phyloP scores from a whole-genome alignment of 495 filamentous ascomycete species.

The Daldinia decipiens region DNA sequence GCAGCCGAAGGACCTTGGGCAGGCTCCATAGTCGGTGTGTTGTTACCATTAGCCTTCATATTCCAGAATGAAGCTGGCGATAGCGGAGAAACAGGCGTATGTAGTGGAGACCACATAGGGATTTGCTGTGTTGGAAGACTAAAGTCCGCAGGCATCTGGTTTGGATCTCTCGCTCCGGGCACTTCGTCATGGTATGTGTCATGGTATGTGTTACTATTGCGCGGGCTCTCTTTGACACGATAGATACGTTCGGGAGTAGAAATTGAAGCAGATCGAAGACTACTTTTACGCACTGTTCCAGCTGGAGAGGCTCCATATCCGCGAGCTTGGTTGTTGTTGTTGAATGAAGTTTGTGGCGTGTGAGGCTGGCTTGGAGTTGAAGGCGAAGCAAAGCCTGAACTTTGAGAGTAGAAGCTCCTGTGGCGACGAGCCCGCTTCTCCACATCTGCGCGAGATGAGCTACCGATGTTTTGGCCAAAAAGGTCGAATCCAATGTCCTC shows the following conservation, averaged over 20 bases:
- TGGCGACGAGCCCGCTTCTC: constrained; percentile 24
- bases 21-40: not conserved
- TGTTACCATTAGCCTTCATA: not conserved
- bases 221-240: not conserved
- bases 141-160: not conserved
- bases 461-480: constrained; percentile 28
- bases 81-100: not conserved
- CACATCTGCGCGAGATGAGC: constrained; percentile 36
- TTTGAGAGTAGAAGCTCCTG: not conserved
- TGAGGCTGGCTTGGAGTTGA: not conserved
- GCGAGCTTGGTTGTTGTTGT: not conserved
- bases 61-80: not conserved
- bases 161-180: not conserved
- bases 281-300: not conserved
- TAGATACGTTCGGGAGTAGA: constrained; percentile 2
- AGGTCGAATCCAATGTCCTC: constrained; percentile 35
- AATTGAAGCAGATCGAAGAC: constrained; percentile 2
- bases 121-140: not conserved
- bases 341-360: not conserved
- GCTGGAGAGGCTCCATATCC: not conserved
- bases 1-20: not conserved
- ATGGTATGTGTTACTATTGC: not conserved
- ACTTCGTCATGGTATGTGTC: not conserved
- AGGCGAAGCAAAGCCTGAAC: not conserved
- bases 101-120: not conserved